A percentile compares a stretch with the other conserved stretches of the same genome.
These are phyloP conservation scores for Heritiera littoralis DNA, from an alignment of 345 rosid species.

Conservation along the genomic window DNA sequence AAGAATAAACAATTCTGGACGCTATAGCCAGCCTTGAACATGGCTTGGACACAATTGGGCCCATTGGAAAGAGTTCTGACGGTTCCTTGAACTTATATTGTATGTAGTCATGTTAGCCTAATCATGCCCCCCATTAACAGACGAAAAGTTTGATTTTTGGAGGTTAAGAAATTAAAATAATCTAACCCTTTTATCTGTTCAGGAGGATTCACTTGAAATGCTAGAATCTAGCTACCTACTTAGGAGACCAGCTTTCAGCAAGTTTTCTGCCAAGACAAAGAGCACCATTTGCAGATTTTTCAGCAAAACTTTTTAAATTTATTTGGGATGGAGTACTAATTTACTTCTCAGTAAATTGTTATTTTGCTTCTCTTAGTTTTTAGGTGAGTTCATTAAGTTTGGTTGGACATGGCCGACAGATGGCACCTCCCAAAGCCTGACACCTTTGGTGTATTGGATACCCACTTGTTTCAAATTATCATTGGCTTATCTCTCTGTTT, in stretches of 20 bases:
- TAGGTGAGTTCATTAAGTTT: background rate
- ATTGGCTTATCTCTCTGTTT: background rate
- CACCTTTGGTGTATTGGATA: background rate
- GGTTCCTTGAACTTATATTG: background rate
- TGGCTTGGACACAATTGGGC: background rate
- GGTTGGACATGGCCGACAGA: slow-evolving; percentile 1
- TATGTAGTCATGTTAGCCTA: background rate
- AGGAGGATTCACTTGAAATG: slow-evolving; percentile 25
- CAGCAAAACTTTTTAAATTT: background rate
- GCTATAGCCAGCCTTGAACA: background rate
- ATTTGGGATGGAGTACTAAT: background rate
- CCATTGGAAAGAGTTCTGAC: background rate
- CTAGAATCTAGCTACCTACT: slow-evolving; percentile 10
- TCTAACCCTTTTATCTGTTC: background rate
- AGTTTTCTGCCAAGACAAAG: slow-evolving; percentile 7
- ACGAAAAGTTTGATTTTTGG: slow-evolving; percentile 7
- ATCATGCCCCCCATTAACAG: background rate
- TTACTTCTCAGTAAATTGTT: background rate
- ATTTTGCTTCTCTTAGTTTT: background rate
- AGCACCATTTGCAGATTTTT: background rate
- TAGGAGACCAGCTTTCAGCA: slow-evolving; percentile 20
- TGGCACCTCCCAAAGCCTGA: slow-evolving; percentile 4
- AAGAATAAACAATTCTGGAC: background rate
- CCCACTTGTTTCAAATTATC: background rate
- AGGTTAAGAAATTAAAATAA: background rate